Conservation (phyloP, 805 yeast genomes). For the Candida easanensis region DNA sequence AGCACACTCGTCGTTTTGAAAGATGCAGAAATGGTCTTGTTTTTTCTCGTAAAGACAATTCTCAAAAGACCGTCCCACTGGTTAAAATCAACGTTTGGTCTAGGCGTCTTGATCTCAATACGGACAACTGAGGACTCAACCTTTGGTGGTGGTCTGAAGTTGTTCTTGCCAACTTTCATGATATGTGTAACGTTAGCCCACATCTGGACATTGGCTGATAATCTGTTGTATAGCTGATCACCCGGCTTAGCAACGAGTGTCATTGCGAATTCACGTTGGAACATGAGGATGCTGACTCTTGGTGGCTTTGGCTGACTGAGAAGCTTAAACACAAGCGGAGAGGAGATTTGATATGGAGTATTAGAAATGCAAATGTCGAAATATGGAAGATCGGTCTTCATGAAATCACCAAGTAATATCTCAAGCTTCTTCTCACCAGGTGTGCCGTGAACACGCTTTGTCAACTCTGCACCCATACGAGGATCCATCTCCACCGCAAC, state of each 20-base stretch:
- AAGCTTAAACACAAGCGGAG: slow-evolving; percentile 91
- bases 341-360: slow-evolving; percentile 96
- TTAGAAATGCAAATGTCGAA: slow-evolving; percentile 95
- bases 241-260: slow-evolving; percentile 95
- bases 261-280: slow-evolving; percentile 95
- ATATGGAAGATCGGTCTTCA: slow-evolving; percentile 92
- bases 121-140: slow-evolving; percentile 96
- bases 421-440: slow-evolving; percentile 89
- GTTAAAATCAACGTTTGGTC: slow-evolving; percentile 89
- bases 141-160: slow-evolving; percentile 97
- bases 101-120: slow-evolving; percentile 85
- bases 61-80: slow-evolving; percentile 98
- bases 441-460: slow-evolving; percentile 97
- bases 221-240: slow-evolving; percentile 86
- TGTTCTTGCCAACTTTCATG: slow-evolving; percentile 96
- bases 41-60: slow-evolving; percentile 88
- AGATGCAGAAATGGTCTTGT: slow-evolving; percentile 89
- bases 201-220: slow-evolving; percentile 97
- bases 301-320: slow-evolving; percentile 93
- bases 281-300: slow-evolving; percentile 92
- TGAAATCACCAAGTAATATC: slow-evolving; percentile 90
- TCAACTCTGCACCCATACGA: slow-evolving; percentile 98
- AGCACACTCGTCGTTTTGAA: slow-evolving; percentile 80
- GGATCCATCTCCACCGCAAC: slow-evolving; percentile 98
- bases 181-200: slow-evolving; percentile 99